Evolutionary conservation across 371 early-diverging fungal species (phyloP).

Genomic region (Mortierella sp.): DNA sequence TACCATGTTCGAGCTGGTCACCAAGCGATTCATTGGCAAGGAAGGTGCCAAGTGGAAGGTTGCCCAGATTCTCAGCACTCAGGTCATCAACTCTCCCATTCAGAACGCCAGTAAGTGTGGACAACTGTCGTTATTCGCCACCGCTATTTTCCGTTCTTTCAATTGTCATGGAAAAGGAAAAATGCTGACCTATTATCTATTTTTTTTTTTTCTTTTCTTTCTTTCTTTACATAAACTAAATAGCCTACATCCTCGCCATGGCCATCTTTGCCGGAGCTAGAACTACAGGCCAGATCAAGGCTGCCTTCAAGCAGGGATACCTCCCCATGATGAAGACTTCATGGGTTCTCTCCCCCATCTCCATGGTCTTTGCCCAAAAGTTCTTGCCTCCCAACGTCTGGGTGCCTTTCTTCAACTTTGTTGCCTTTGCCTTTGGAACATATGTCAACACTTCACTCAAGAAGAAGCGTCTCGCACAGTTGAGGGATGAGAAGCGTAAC

Average conservation of each 20-base stretch:
- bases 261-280: slow-evolving; percentile 83
- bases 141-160: not conserved
- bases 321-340: slow-evolving; percentile 85
- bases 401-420: slow-evolving; percentile 92
- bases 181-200: not conserved
- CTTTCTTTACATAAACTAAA: not conserved
- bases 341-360: slow-evolving; percentile 83
- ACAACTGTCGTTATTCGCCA: no score
- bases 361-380: slow-evolving; percentile 83
- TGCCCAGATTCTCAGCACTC: slow-evolving; percentile 74
- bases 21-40: slow-evolving; percentile 72
- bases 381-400: slow-evolving; percentile 81
- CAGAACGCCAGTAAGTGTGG: slow-evolving; percentile 77
- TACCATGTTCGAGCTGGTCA: slow-evolving; percentile 72
- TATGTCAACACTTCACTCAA: slow-evolving; percentile 86
- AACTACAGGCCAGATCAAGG: slow-evolving; percentile 62
- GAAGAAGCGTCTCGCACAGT: slow-evolving; percentile 65
- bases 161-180: not conserved
- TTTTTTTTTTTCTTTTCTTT: not conserved
- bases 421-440: slow-evolving; percentile 87
- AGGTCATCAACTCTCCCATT: slow-evolving; percentile 83
- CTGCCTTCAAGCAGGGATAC: slow-evolving; percentile 70
- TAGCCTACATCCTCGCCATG: slow-evolving; percentile 88
- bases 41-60: slow-evolving; percentile 69
- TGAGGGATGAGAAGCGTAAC: slow-evolving; percentile 54